Percentiles rank a stretch among this genome's conserved stretches.
phyloP scores from a whole-genome alignment of 2,329 filamentous ascomycete species.

The Raffaelea ambrosiae region DNA sequence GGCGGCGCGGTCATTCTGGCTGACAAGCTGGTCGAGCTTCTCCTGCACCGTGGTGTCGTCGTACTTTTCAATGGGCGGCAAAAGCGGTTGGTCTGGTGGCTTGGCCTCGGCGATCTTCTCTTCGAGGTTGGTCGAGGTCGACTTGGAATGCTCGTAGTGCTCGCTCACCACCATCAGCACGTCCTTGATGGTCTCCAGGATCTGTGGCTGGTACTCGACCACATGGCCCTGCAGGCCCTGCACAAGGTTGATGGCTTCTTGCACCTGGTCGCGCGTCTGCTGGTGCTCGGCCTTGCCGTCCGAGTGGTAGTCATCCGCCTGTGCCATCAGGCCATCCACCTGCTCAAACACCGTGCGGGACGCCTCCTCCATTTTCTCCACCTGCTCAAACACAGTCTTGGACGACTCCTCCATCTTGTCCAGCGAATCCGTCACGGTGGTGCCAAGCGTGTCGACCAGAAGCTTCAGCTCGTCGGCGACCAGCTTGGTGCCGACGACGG shows the following conservation, averaged over 20 bases:
- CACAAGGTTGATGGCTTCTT: conserved; percentile 63
- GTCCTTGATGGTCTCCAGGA: conserved; percentile 78
- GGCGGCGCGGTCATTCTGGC: conserved; percentile 54
- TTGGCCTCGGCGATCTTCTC: conserved; percentile 55
- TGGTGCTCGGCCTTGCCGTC: conserved; percentile 73
- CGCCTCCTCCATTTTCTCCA: conserved; percentile 77
- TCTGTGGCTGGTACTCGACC: conserved; percentile 77
- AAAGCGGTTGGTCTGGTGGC: conserved; percentile 48
- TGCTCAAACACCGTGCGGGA: conserved; percentile 78
- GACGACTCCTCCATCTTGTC: conserved; percentile 85
- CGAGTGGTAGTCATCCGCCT: conserved; percentile 65
- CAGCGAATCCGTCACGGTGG: conserved; percentile 69
- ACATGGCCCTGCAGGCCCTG: conserved; percentile 71
- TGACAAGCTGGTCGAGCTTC: conserved; percentile 50
- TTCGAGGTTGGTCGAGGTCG: conserved; percentile 46
- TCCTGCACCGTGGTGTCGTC: conserved; percentile 54
- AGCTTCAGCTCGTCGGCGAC: conserved; percentile 82
- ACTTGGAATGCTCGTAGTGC: conserved; percentile 82
- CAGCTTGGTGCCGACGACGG: conserved; percentile 65
- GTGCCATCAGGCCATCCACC: conserved; percentile 69
- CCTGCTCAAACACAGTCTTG: conserved; percentile 73
- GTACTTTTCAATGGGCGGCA: conserved; percentile 53
- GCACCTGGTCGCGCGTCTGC: conserved; percentile 71
- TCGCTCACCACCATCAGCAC: conserved; percentile 74
- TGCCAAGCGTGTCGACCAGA: conserved; percentile 76